Evolutionary conservation across 2,329 filamentous ascomycete genomes (phyloP).

Genomic region (Colletotrichum kahawae): DNA sequence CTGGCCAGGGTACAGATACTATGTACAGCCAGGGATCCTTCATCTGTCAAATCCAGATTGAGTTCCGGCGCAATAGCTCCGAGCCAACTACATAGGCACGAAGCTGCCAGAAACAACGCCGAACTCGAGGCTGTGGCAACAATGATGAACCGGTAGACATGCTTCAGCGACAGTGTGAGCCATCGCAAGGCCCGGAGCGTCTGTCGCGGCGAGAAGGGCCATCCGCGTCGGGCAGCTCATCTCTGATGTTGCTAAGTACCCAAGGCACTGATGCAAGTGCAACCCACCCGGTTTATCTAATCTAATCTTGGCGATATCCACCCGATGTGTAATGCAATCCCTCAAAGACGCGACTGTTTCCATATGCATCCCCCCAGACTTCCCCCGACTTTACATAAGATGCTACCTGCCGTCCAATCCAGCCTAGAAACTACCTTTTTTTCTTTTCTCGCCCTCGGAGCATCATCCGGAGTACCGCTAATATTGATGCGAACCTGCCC

Average conservation of each 20-base stretch:
- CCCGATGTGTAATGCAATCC: conserved; percentile 5
- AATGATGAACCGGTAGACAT: background rate
- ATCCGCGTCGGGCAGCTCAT: background rate
- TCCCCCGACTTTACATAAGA: background rate
- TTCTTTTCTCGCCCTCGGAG: background rate
- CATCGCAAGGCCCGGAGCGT: background rate
- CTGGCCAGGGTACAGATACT: background rate
- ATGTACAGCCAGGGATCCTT: background rate
- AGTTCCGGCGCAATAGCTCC: conserved; percentile 13
- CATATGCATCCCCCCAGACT: background rate
- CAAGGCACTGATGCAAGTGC: background rate
- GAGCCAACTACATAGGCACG: background rate
- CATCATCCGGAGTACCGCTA: background rate
- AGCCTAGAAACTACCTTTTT: background rate
- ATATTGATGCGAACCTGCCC: background rate
- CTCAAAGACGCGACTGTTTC: background rate
- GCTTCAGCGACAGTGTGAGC: background rate
- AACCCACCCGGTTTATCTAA: conserved; percentile 14
- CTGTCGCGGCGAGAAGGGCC: background rate
- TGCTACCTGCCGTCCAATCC: background rate
- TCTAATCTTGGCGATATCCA: conserved; percentile 13
- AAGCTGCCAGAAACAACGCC: background rate
- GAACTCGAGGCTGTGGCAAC: background rate
- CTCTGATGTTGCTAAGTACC: background rate
- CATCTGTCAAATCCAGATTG: background rate